These are phyloP conservation scores for Phytopythium mirpurense DNA, from an alignment of 352 stramenopile genomes.

Conservation along the genomic window DNA sequence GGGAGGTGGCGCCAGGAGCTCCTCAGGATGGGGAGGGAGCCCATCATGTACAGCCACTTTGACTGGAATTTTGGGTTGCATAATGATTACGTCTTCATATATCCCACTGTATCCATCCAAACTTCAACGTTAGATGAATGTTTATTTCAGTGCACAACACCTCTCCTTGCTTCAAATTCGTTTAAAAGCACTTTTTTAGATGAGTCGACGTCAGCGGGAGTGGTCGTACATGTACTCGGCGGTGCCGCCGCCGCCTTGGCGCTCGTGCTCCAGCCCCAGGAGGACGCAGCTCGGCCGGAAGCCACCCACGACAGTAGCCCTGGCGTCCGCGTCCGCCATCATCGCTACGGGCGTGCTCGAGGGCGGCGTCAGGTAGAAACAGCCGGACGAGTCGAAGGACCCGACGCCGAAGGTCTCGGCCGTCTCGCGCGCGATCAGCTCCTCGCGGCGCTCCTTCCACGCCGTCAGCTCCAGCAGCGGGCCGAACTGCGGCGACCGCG, in stretches of 20 bases:
- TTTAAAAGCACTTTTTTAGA: not conserved
- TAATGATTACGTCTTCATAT: too few relatives aligned
- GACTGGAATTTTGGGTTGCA: too few relatives aligned
- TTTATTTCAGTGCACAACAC: not conserved
- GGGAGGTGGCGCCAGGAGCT: too few relatives aligned
- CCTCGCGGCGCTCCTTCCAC: conserved; percentile 24
- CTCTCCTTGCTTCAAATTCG: not conserved
- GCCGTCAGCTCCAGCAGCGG: conserved; percentile 21
- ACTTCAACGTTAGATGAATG: too few relatives aligned
- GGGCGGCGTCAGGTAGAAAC: conserved; percentile 6
- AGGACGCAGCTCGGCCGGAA: not conserved
- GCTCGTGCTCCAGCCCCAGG: not conserved
- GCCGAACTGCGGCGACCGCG: conserved; percentile 12
- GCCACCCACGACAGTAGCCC: too few relatives aligned
- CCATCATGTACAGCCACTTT: too few relatives aligned
- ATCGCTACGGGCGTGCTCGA: not conserved
- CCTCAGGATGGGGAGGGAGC: too few relatives aligned
- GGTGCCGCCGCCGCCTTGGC: not conserved
- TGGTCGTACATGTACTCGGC: too few relatives aligned
- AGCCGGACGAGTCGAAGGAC: not conserved
- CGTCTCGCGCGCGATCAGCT: conserved; percentile 20
- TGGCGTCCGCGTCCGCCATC: not conserved
- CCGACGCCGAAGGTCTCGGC: conserved; percentile 10
- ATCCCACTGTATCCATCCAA: too few relatives aligned
- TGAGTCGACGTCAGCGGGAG: not conserved